Base-by-base conservation (phyloP, 2,329 filamentous ascomycete species). In the Colletotrichum sp. region DNA sequence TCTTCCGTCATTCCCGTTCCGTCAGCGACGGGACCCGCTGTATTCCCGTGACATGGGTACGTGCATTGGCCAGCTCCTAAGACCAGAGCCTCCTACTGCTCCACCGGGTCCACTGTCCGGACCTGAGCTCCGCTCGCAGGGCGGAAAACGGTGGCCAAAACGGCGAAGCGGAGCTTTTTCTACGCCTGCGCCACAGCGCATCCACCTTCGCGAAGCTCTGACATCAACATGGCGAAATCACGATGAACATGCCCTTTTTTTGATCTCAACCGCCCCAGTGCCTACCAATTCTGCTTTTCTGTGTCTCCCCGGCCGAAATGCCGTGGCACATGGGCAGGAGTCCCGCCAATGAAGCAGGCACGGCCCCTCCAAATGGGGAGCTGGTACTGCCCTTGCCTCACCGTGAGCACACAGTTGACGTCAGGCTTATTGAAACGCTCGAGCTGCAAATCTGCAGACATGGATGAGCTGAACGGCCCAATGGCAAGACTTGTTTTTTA, bases 181-280 rank as follows among this genome's bases (percentile, higher is more conserved):
- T 57, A n/a, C n/a, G 54, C 64, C 47, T 51, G 43, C 21, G n/a
- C 43, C 43, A 21, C 43, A 71, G 29, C 16, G 43, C 71, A 69
- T 64, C 71, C 31, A 73, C 58, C 66, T 54, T 47, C 68, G 51
- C 36, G 18, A 21, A 47, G 47, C 55, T 73, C 38, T 75, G 73
- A 75, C 73, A 75, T 75, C 73, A 75, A 75, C 61, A 73, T 75
- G 70, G 70, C 73, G 73, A 70, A 73, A 73, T 66, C 21, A 16
- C 59, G 66, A 66, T 66, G 55, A 33, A n/a, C 43, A 67, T 55
- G 71, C 68, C 15, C 31, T 47, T 59, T 72, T 27, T 33, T 61
- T 70, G 67, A 71, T 64, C 43, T 38, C 54, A 24, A 63, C 27
- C 31, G 21, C 13, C n/a, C 29, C n/a, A 12, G n/a, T 59, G 27